Evolutionary conservation across 805 yeast genomes (phyloP).

Genomic region (Nakazawaea wyomingensis): DNA sequence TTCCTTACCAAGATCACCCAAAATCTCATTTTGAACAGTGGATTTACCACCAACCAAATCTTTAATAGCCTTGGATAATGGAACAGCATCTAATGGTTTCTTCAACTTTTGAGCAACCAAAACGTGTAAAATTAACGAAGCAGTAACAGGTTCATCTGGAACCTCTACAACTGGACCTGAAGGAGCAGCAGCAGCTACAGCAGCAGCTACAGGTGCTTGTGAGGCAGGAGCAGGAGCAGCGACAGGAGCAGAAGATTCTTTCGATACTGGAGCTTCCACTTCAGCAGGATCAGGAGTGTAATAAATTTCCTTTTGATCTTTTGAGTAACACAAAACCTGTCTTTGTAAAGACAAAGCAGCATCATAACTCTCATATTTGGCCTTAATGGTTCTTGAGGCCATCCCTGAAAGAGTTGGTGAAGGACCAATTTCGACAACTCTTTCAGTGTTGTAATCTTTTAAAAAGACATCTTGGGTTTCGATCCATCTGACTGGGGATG

Average conservation of each 20-base stretch:
- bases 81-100: conserved; percentile 79
- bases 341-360: conserved; percentile 93
- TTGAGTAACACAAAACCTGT: conserved; percentile 92
- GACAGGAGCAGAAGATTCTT: conserved; percentile 31
- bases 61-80: conserved; percentile 89
- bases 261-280: conserved; percentile 30
- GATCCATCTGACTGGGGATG: conserved; percentile 99
- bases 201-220: conserved; percentile 52
- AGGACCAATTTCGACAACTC: conserved; percentile 98
- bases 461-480: conserved; percentile 98
- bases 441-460: conserved; percentile 90
- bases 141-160: conserved; percentile 87
- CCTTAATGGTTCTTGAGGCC: conserved; percentile 94
- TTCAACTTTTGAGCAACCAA: conserved; percentile 94
- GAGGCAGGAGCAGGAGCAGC: conserved; percentile 50
- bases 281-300: conserved; percentile 81
- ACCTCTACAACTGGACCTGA: conserved; percentile 79
- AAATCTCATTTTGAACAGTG: conserved; percentile 95
- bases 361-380: conserved; percentile 95
- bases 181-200: conserved; percentile 60
- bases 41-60: conserved; percentile 98
- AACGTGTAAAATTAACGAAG: conserved; percentile 75
- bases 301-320: conserved; percentile 94
- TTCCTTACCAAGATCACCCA: conserved; percentile 98
- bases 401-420: conserved; percentile 98